Base-by-base conservation (phyloP, 106 monocot species). In the Chionographis japonica region DNA sequence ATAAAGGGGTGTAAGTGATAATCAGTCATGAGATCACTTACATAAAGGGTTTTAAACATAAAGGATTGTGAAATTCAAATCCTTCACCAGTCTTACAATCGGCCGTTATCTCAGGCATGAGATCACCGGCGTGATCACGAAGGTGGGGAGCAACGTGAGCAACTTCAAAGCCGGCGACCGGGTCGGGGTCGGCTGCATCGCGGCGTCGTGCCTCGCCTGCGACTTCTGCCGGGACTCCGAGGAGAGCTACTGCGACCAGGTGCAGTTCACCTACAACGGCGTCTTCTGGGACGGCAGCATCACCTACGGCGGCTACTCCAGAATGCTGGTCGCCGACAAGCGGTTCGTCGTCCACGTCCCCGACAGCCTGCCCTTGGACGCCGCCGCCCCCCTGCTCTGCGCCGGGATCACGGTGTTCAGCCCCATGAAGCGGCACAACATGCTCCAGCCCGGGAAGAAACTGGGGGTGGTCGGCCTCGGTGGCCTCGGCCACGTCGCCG, bases 241-340 rank as follows among this genome's bases (percentile, higher is more conserved):
- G 67, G 90, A 94, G 82, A 87, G 90, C 67, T 94, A 94, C 90
- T 94, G 94, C 56, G 86, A 82, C 18, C 49, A 87, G 50, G 14
- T 90, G n/a, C 84, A 87, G 70, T 83, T 85, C 75, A 94, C 90
- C 14, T 90, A 87, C 73, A 85, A 82, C 43, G 84, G 90, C 59
- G 37, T 90, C 59, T 94, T 82, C 67, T 94, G 86, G 86, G 94
- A 94, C 36, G 94, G 94, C 2, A 94, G 90, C 86, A 78, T 83
- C 80, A 94, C 94, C 40, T 94, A 90, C 55, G 94, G 94, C 37
- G 94, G 94, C 50, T 94, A 87, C 75, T 94, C 90, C 36, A 19
- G 56, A 1, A 84, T 90, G 82, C 55, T 94, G 3, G 87, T 94
- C 6, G 86, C 94, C 7, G 53, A 94, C 75, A 72, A 78, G 13